Conservation (phyloP, 257 asterid genomes). For the Paraleonurus japonicus region DNA sequence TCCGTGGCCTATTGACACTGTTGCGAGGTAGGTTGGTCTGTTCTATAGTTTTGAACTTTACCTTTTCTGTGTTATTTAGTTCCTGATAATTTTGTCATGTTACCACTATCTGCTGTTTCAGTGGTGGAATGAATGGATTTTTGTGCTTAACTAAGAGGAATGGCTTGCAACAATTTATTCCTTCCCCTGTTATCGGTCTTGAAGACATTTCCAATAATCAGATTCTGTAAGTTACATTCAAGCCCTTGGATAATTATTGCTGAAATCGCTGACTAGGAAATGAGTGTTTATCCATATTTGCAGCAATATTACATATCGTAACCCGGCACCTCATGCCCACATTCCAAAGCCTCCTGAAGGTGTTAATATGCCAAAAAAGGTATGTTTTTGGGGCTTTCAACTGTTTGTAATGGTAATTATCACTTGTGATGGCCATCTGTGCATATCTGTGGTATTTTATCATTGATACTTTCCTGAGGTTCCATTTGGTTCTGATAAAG, state of each 20-base stretch:
- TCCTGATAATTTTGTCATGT: slow-evolving; percentile 7
- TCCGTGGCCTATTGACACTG: slow-evolving; percentile 55
- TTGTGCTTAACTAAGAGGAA: slow-evolving; percentile 75
- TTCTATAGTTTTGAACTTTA: slow-evolving; percentile 4
- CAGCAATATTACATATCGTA: slow-evolving; percentile 89
- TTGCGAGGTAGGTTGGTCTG: slow-evolving; percentile 57
- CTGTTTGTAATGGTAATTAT: background rate
- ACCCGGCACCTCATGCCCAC: slow-evolving; percentile 75
- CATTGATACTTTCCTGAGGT: background rate
- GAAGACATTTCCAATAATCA: slow-evolving; percentile 53
- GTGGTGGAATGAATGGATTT: slow-evolving; percentile 95
- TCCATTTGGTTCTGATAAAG: slow-evolving; percentile 10
- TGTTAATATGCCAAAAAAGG: slow-evolving; percentile 67
- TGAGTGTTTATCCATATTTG: slow-evolving; percentile 24
- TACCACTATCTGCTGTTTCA: slow-evolving; percentile 39
- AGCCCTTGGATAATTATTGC: slow-evolving; percentile 6
- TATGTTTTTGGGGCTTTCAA: slow-evolving; percentile 31
- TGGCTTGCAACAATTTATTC: slow-evolving; percentile 42
- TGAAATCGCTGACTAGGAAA: slow-evolving; percentile 1
- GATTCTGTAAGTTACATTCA: slow-evolving; percentile 58
- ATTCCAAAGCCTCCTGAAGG: slow-evolving; percentile 74
- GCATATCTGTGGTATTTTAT: slow-evolving; percentile 8
- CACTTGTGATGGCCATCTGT: slow-evolving; percentile 5
- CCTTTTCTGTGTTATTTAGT: slow-evolving; percentile 1
- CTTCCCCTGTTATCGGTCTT: slow-evolving; percentile 63